phyloP scores from a whole-genome alignment of 176 grass and related monocot genomes.

The Thalia dealbata region DNA sequence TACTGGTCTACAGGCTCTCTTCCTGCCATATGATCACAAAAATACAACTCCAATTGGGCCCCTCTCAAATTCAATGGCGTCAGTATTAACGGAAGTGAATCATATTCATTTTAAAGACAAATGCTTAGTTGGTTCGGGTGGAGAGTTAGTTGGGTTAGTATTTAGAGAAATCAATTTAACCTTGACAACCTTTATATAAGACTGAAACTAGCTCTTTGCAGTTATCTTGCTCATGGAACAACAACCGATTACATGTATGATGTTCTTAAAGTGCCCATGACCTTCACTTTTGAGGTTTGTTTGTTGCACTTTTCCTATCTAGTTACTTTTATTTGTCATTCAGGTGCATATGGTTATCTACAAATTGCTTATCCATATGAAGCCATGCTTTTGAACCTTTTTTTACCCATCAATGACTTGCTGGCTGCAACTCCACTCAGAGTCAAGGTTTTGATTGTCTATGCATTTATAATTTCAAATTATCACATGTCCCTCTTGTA shows the following conservation, averaged over 20 bases:
- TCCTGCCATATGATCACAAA: conserved; percentile 99
- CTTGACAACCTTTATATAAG: neutral
- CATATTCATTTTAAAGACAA: conserved; percentile 70
- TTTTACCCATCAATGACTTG: too few relatives aligned
- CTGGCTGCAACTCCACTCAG: too few relatives aligned
- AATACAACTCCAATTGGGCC: conserved; percentile 69
- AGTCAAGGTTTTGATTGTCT: too few relatives aligned
- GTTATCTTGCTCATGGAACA: conserved; percentile 99
- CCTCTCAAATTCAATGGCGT: conserved; percentile 58
- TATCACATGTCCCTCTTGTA: too few relatives aligned
- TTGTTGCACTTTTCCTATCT: conserved; percentile 13
- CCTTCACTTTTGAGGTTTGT: conserved; percentile 95
- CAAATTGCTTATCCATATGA: too few relatives aligned
- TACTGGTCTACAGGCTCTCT: conserved; percentile 49
- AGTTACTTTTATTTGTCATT: conserved; percentile 9
- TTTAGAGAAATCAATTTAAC: conserved; percentile 1
- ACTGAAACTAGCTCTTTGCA: conserved; percentile 12
- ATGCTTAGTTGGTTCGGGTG: conserved; percentile 87
- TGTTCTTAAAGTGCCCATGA: conserved; percentile 76
- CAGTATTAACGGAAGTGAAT: conserved; percentile 73
- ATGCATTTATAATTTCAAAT: too few relatives aligned
- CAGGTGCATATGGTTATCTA: too few relatives aligned
- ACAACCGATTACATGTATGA: conserved; percentile 94
- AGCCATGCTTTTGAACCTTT: too few relatives aligned
- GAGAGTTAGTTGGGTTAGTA: conserved; percentile 87